Percentiles rank a stretch among this genome's conserved stretches.
Conservation (phyloP, 108 stramenopile genomes). For the Cyclotella choctawhatcheeana region DNA sequence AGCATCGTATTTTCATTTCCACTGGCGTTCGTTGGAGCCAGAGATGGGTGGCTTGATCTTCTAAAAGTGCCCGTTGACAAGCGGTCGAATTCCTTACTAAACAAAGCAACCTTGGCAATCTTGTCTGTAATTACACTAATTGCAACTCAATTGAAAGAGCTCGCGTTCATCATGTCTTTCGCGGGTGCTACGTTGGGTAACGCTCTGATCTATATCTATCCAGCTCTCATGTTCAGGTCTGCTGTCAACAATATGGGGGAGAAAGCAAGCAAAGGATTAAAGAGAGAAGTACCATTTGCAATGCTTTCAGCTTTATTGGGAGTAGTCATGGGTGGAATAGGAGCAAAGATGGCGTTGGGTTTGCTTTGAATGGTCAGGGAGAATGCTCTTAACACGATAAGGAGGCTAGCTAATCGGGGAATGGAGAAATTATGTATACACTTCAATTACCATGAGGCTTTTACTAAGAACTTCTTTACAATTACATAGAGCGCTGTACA, state of each 20-base stretch:
- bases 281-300: conserved; percentile 58
- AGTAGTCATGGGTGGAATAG: conserved; percentile 56
- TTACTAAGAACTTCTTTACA: conserved; percentile 3
- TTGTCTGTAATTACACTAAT: conserved; percentile 60
- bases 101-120: conserved; percentile 53
- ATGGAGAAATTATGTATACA: too few relatives aligned
- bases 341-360: conserved; percentile 59
- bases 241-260: conserved; percentile 65
- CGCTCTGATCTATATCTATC: conserved; percentile 90
- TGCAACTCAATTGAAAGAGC: conserved; percentile 70
- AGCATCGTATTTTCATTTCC: conserved; percentile 93
- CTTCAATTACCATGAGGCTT: too few relatives aligned
- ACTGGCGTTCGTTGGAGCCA: conserved; percentile 78
- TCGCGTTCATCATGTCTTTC: conserved; percentile 81
- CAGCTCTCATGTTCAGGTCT: conserved; percentile 82
- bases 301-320: conserved; percentile 58
- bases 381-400: not conserved
- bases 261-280: conserved; percentile 53
- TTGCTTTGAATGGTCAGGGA: too few relatives aligned
- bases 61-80: conserved; percentile 50
- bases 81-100: conserved; percentile 49
- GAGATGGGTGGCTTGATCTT: conserved; percentile 80
- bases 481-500: not conserved
- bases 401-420: not conserved
- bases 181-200: conserved; percentile 91